Percentiles rank a stretch among this genome's conserved stretches.
Evolutionary conservation across 2,329 filamentous ascomycete species (phyloP).

Genomic region (Septoria petroselini): DNA sequence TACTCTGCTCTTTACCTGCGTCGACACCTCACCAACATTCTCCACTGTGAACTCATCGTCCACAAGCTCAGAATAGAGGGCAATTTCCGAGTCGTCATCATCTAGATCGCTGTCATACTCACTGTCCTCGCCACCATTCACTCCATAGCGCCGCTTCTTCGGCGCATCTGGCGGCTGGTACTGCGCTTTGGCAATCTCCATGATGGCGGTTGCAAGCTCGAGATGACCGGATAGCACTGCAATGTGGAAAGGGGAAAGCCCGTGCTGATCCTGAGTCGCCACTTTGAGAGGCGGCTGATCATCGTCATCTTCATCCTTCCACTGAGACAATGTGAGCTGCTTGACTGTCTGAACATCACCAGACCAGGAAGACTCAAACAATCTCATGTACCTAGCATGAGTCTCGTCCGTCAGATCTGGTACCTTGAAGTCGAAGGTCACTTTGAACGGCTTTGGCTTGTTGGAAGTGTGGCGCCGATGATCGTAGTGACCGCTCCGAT

Average conservation of each 20-base stretch:
- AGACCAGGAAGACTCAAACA: slow-evolving; percentile 72
- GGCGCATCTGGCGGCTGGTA: slow-evolving; percentile 50
- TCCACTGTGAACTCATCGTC: slow-evolving; percentile 72
- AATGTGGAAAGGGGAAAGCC: slow-evolving; percentile 63
- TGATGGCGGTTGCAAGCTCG: slow-evolving; percentile 60
- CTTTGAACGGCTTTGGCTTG: slow-evolving; percentile 46
- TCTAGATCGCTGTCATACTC: slow-evolving; percentile 33
- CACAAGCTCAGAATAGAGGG: slow-evolving; percentile 51
- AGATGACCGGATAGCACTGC: slow-evolving; percentile 65
- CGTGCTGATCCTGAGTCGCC: slow-evolving; percentile 53
- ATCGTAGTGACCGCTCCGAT: slow-evolving; percentile 12
- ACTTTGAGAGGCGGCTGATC: slow-evolving; percentile 62
- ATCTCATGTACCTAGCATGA: slow-evolving; percentile 58
- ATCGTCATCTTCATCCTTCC: slow-evolving; percentile 48
- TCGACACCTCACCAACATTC: slow-evolving; percentile 66
- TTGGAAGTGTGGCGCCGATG: not conserved
- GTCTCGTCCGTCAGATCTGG: slow-evolving; percentile 53
- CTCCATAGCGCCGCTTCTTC: slow-evolving; percentile 19
- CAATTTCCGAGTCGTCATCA: slow-evolving; percentile 34
- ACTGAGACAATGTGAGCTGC: slow-evolving; percentile 58
- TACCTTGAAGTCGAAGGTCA: slow-evolving; percentile 51
- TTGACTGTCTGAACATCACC: slow-evolving; percentile 68
- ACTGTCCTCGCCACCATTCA: slow-evolving; percentile 39
- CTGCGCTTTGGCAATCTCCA: slow-evolving; percentile 69
- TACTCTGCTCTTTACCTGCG: slow-evolving; percentile 63